Base-by-base conservation (phyloP, 2,329 filamentous ascomycete genomes). In the Alternaria brassicicola region DNA sequence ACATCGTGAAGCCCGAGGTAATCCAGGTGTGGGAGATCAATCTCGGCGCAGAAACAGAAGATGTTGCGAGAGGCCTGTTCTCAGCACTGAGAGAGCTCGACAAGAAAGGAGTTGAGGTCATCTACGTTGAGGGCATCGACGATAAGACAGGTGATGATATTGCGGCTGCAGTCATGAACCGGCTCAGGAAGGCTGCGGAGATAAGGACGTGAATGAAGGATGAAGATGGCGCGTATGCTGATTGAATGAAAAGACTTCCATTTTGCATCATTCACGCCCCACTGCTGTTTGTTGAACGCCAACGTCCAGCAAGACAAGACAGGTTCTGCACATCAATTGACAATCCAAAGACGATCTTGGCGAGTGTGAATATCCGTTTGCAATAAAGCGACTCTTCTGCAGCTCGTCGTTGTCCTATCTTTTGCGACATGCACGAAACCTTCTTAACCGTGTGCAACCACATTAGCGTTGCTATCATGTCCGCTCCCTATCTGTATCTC, bases 51-150 rank as follows among this genome's bases (percentile, higher is more conserved):
- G 85, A 90, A 42, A 88, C 88, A 0, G 85, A 86, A 65, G 85
- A 86, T 30, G 93, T 99, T 67, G 94, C 95, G 1, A 87, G 93
- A 67, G 91, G 91, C 0, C 81, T 99, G 13, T 99, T 99, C 75
- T 91, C 92, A 12, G 91, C 92, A 2, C 81, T 99, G 52, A 84
- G 95, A 52, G 91, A 93, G 66, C 84, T 99, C 62, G 95, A 99
- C 76, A 86, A 88, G 69, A 83, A 87, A 62, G 86, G 88, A 28
- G 92, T 92, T 4, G 88, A 95, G 72, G 83, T 90, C 19, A 97
- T 99, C 51, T 91, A 93, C 67, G 92, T 98, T 10, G 95, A 99
- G 76, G 94, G 94, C 2, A 90, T 97, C 56, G 78, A 81, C 19
- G 83, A 87, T 60, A 90, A 91, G 52, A 67, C 74, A 59, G 87